Evolutionary conservation across 1,139 yeast species (phyloP).

Genomic region (Saccharomyces hybrid): DNA sequence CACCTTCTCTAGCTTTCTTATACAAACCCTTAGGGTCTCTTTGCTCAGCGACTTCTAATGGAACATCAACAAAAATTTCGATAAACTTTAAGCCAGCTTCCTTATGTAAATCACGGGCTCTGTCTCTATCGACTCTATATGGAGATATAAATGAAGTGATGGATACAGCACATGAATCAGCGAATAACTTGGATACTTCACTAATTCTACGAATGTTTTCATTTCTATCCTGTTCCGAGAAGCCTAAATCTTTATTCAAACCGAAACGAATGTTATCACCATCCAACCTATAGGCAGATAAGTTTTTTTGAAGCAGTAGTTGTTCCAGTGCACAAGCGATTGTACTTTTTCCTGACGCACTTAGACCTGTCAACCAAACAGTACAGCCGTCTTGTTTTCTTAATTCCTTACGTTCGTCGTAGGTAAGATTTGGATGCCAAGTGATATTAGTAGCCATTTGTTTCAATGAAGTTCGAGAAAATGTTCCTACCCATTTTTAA

Average conservation of each 20-base stretch:
- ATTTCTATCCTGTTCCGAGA: slow-evolving; percentile 82
- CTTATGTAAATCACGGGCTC: slow-evolving; percentile 77
- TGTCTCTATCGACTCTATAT: slow-evolving; percentile 71
- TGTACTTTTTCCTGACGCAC: slow-evolving; percentile 92
- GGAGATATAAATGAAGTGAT: slow-evolving; percentile 91
- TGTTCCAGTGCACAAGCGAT: slow-evolving; percentile 93
- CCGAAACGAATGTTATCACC: slow-evolving; percentile 96
- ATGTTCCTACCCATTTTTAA: neutral
- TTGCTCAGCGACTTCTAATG: slow-evolving; percentile 85
- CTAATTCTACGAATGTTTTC: slow-evolving; percentile 92
- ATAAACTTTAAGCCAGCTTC: slow-evolving; percentile 71
- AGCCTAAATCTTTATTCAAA: slow-evolving; percentile 87
- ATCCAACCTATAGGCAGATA: slow-evolving; percentile 78
- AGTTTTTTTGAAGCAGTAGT: slow-evolving; percentile 54
- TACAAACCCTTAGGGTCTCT: slow-evolving; percentile 96
- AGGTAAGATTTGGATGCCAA: slow-evolving; percentile 88
- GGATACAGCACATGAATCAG: slow-evolving; percentile 79
- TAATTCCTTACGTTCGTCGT: slow-evolving; percentile 62
- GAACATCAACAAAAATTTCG: slow-evolving; percentile 88
- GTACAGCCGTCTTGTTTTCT: slow-evolving; percentile 84
- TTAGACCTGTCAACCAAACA: slow-evolving; percentile 89
- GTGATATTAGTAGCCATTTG: slow-evolving; percentile 89
- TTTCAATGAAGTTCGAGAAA: neutral
- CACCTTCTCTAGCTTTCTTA: slow-evolving; percentile 92
- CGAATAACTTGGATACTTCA: slow-evolving; percentile 87